Evolutionary conservation across 108 stramenopile species (phyloP).

Genomic region (Conticribra guillardii): DNA sequence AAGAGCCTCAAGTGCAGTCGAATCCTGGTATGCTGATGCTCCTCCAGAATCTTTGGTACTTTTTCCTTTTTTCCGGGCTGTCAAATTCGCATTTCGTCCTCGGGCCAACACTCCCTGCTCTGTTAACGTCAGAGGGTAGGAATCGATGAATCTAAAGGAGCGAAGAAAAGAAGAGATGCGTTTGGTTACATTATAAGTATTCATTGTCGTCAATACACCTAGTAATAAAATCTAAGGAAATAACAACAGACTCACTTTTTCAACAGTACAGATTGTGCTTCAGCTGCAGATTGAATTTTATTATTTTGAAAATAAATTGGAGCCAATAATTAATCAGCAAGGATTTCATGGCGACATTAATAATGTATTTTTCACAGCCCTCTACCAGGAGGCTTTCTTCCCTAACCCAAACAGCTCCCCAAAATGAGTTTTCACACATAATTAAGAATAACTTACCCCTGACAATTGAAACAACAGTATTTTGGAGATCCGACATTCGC

Average conservation of each 20-base stretch:
- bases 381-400: no score
- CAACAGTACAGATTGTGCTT: slow-evolving; percentile 75
- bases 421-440: no score
- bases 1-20: slow-evolving; percentile 85
- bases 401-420: no score
- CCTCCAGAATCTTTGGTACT: slow-evolving; percentile 45
- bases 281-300: slow-evolving; percentile 53
- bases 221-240: no score
- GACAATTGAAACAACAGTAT: slow-evolving; percentile 67
- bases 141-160: slow-evolving; percentile 35
- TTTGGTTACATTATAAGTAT: not conserved
- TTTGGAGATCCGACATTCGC: slow-evolving; percentile 76
- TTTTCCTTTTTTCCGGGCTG: slow-evolving; percentile 45
- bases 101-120: slow-evolving; percentile 69
- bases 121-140: slow-evolving; percentile 56
- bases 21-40: slow-evolving; percentile 79
- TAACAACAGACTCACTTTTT: slow-evolving; percentile 33
- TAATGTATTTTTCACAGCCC: no score
- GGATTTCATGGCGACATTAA: no score
- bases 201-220: not conserved
- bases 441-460: slow-evolving; percentile 65
- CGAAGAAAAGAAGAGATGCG: not conserved
- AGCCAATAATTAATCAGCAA: no score
- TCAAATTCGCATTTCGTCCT: slow-evolving; percentile 76
- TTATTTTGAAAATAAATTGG: no score